A percentile compares a stretch with the other conserved stretches of the same genome.
These are phyloP conservation scores for Amphirosellinia nigrospora DNA, from an alignment of 495 filamentous ascomycete genomes.

Conservation along the genomic window DNA sequence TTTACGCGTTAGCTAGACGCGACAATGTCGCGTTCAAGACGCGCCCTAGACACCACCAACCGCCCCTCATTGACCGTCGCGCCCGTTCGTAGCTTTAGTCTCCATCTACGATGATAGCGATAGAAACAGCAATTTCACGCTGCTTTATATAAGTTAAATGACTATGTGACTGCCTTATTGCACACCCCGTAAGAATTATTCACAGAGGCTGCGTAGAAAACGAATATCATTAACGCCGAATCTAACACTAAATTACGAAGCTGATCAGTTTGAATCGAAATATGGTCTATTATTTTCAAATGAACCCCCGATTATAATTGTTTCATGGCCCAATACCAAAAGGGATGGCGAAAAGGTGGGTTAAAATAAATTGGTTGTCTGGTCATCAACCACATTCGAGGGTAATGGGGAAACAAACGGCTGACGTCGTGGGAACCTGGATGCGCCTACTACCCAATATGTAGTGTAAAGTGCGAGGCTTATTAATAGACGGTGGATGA, in stretches of 20 bases:
- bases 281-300: neutral
- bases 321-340: neutral
- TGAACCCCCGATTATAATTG: neutral
- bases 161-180: neutral
- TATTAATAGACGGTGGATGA: conserved; percentile 18
- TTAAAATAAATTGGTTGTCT: conserved; percentile 9
- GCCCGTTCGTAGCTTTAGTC: neutral
- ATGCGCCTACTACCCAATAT: neutral
- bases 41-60: conserved; percentile 1
- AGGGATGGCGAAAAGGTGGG: conserved; percentile 7
- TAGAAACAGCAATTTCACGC: neutral
- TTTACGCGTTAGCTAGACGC: conserved; percentile 25
- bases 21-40: conserved; percentile 20
- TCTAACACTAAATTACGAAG: neutral
- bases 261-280: neutral
- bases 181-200: neutral
- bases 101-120: neutral
- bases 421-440: conserved; percentile 1
- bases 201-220: neutral
- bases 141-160: neutral
- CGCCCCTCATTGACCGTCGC: conserved; percentile 8
- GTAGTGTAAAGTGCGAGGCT: neutral
- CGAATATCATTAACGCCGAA: too few species aligned
- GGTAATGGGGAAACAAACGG: neutral
- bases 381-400: conserved; percentile 8